A percentile compares a stretch with the other conserved stretches of the same genome.
Conservation (phyloP, 257 asterid genomes). For the Orobanche coerulescens region DNA sequence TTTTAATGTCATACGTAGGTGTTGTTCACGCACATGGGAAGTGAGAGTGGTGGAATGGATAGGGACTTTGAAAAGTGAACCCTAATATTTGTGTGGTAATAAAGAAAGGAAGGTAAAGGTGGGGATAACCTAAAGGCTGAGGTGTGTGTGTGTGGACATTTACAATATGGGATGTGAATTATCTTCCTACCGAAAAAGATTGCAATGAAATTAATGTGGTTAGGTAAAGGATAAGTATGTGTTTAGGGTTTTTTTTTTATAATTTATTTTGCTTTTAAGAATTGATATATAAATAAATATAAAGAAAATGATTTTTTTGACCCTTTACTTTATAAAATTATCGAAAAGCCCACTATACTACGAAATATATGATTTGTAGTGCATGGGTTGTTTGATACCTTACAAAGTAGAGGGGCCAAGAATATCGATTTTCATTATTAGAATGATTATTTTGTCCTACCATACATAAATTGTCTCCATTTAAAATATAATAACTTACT, state of each 20-base stretch:
- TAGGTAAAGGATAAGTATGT: not conserved
- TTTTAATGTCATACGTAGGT: slow-evolving; percentile 25
- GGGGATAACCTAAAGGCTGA: slow-evolving; percentile 33
- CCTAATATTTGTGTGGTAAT: slow-evolving; percentile 37
- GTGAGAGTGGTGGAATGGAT: slow-evolving; percentile 14
- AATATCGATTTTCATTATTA: too few species aligned
- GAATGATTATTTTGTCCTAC: too few species aligned
- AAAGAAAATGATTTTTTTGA: too few species aligned
- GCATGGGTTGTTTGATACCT: too few species aligned
- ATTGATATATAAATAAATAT: not conserved
- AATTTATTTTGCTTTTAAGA: not conserved
- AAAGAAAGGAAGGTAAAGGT: slow-evolving; percentile 29
- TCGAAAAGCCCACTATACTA: too few species aligned
- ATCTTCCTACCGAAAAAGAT: not conserved
- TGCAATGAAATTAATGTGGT: slow-evolving; percentile 16
- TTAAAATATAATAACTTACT: too few species aligned
- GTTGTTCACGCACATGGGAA: fast-evolving
- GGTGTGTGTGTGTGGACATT: not conserved
- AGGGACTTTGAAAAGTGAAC: slow-evolving; percentile 23
- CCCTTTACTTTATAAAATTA: too few species aligned
- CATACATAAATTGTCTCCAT: too few species aligned
- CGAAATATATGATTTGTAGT: too few species aligned
- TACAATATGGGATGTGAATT: slow-evolving; percentile 1
- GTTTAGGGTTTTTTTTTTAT: slow-evolving; percentile 12
- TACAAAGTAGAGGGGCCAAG: too few species aligned